Evolutionary conservation across 2,329 filamentous ascomycete genomes (phyloP).

Genomic region (Penicillium hesseltinei): DNA sequence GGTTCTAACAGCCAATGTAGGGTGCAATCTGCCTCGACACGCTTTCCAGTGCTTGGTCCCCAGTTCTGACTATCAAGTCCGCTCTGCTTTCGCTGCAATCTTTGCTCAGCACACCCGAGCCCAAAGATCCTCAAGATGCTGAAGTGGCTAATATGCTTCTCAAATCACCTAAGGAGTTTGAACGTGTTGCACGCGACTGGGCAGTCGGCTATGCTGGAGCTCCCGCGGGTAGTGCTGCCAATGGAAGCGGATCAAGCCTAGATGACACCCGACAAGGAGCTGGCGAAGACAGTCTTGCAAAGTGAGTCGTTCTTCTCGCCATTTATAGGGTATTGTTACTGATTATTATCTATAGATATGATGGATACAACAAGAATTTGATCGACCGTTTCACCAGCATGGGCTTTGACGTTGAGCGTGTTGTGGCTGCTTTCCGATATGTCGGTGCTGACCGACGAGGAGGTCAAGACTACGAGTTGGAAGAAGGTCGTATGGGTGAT

Average conservation of each 20-base stretch:
- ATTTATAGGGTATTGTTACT: constrained; percentile 22
- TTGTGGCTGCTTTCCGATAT: constrained; percentile 78
- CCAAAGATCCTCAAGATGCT: constrained; percentile 94
- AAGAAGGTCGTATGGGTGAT: constrained; percentile 86
- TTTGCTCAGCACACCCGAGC: constrained; percentile 88
- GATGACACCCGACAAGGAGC: constrained; percentile 56
- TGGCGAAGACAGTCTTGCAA: constrained; percentile 57
- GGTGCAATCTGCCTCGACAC: constrained; percentile 97
- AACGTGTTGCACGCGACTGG: constrained; percentile 84
- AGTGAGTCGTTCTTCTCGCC: constrained; percentile 40
- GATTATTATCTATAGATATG: constrained; percentile 59
- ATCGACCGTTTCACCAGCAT: constrained; percentile 83
- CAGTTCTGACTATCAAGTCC: constrained; percentile 93
- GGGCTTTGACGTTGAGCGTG: constrained; percentile 86
- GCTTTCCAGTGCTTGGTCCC: constrained; percentile 85
- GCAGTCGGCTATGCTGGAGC: constrained; percentile 80
- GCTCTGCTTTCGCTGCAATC: constrained; percentile 90
- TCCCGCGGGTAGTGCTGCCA: constrained; percentile 56
- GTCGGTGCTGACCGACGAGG: constrained; percentile 77
- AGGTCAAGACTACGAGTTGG: constrained; percentile 79
- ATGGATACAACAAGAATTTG: constrained; percentile 80
- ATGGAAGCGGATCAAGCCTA: constrained; percentile 53
- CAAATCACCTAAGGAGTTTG: constrained; percentile 73
- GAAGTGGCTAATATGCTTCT: constrained; percentile 91
- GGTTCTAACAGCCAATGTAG: constrained; percentile 49